phyloP scores from a whole-genome alignment of 345 rosid species.

The Alliaria petiolata region DNA sequence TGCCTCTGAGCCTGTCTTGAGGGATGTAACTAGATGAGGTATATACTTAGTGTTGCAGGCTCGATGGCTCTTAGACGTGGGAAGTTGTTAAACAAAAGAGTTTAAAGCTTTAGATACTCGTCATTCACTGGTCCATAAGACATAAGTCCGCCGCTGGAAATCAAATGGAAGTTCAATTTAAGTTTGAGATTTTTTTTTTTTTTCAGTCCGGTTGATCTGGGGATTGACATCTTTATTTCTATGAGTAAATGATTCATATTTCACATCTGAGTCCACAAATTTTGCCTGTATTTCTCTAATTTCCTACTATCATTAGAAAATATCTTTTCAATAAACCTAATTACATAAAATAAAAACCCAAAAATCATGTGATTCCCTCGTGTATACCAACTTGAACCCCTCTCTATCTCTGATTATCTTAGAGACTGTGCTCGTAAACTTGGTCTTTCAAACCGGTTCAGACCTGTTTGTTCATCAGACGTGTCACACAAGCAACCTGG shows the following conservation, averaged over 20 bases:
- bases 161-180: no score
- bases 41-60: no score
- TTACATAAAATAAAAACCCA: background rate
- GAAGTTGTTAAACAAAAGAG: no score
- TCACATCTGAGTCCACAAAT: background rate
- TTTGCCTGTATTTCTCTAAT: background rate
- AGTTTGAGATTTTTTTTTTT: no score
- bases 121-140: no score
- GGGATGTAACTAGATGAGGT: no score
- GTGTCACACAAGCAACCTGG: constrained; percentile 68
- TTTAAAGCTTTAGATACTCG: no score
- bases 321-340: background rate
- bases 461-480: constrained; percentile 12
- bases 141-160: no score
- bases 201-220: background rate
- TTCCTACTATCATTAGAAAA: background rate
- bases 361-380: background rate
- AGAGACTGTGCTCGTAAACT: constrained; percentile 29
- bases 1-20: no score
- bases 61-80: no score
- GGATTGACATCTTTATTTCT: background rate
- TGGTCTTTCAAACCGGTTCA: constrained; percentile 35
- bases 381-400: background rate
- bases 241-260: background rate
- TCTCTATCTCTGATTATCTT: constrained; percentile 13